Conservation (phyloP, 2,329 filamentous ascomycete species). For the Aureobasidium uvarum region DNA sequence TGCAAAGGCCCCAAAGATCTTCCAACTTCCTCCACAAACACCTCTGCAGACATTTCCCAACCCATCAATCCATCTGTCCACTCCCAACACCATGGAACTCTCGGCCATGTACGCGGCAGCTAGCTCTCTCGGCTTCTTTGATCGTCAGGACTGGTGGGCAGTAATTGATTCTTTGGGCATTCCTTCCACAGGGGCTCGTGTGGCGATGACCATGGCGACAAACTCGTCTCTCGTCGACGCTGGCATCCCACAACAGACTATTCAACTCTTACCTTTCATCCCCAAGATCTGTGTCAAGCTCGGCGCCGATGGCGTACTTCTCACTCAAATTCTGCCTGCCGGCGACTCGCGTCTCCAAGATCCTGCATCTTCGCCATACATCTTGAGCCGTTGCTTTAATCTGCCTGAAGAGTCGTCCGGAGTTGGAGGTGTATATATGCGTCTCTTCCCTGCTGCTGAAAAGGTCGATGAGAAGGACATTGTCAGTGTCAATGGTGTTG, state of each 20-base stretch:
- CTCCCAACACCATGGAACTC: constrained; percentile 82
- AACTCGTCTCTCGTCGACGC: constrained; percentile 66
- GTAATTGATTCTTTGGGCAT: constrained; percentile 79
- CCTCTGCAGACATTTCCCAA: constrained; percentile 54
- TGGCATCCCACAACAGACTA: constrained; percentile 77
- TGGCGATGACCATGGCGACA: constrained; percentile 69
- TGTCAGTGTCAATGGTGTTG: constrained; percentile 89
- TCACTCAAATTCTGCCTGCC: constrained; percentile 68
- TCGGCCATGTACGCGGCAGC: constrained; percentile 74
- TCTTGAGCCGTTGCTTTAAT: constrained; percentile 61
- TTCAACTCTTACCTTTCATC: constrained; percentile 85
- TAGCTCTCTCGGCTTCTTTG: constrained; percentile 64
- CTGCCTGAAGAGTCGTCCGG: constrained; percentile 53
- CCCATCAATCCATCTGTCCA: constrained; percentile 68
- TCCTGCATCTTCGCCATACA: constrained; percentile 63
- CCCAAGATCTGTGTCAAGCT: constrained; percentile 83
- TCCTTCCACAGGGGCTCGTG: constrained; percentile 63
- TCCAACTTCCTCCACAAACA: constrained; percentile 45
- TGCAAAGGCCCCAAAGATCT: constrained; percentile 71
- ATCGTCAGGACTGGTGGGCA: constrained; percentile 70
- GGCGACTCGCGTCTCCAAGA: constrained; percentile 66
- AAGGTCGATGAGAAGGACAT: constrained; percentile 61
- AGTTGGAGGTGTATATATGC: constrained; percentile 78
- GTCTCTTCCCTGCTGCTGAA: constrained; percentile 64
- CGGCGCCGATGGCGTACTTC: constrained; percentile 69